Evolutionary conservation across 768 basidiomycete species (phyloP).

Genomic region (Serendipita vermifera): DNA sequence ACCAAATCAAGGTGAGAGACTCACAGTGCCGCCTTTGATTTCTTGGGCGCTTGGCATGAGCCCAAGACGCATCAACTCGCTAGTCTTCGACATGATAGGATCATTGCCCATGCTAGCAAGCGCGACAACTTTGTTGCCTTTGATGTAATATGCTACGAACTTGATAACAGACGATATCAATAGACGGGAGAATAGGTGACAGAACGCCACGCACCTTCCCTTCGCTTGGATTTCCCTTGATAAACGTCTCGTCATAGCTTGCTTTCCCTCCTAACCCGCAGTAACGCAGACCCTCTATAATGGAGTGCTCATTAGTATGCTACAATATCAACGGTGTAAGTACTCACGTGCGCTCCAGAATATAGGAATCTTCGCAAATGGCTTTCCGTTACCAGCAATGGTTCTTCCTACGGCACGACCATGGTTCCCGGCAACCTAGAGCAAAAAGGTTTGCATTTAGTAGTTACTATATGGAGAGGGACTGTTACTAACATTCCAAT

Average conservation of each 20-base stretch:
- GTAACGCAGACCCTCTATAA: slow-evolving; percentile 70
- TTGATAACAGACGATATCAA: slow-evolving; percentile 19
- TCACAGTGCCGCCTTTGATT: slow-evolving; percentile 60
- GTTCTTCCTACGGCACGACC: slow-evolving; percentile 72
- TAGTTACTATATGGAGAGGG: neutral
- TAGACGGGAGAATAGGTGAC: neutral
- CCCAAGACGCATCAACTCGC: slow-evolving; percentile 63
- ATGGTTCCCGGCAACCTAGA: slow-evolving; percentile 69
- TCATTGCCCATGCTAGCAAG: slow-evolving; percentile 70
- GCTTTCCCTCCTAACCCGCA: slow-evolving; percentile 49
- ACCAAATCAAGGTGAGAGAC: slow-evolving; percentile 13
- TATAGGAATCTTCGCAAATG: slow-evolving; percentile 68
- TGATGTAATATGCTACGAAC: slow-evolving; percentile 74
- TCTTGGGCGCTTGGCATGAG: slow-evolving; percentile 70
- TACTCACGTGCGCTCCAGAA: slow-evolving; percentile 84
- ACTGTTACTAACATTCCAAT: slow-evolving; percentile 61
- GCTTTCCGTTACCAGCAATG: slow-evolving; percentile 42
- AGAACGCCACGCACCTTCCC: slow-evolving; percentile 47
- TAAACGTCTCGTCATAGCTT: slow-evolving; percentile 61
- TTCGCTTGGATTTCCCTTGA: slow-evolving; percentile 60
- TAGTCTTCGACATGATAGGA: slow-evolving; percentile 63
- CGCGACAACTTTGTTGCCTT: slow-evolving; percentile 48
- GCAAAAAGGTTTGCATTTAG: neutral
- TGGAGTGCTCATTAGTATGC: neutral
- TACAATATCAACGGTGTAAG: neutral